Base-by-base conservation (phyloP, 306 rosid genomes). In the Nissolia schottii region DNA sequence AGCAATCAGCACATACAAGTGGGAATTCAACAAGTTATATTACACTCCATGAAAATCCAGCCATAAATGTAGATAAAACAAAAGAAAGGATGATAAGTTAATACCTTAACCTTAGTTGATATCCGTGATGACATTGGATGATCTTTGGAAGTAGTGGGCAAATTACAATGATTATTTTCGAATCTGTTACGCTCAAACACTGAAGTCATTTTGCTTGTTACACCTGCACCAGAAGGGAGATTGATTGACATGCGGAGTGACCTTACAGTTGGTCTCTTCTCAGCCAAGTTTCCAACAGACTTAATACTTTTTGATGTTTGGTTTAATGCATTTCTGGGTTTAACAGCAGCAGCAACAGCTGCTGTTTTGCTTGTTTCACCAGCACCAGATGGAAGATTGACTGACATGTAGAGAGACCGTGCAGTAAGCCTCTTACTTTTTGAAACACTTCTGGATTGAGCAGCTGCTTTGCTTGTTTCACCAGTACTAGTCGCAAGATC, bases 241-340 rank as follows among this genome's bases (percentile, higher is more conserved):
- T 86, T 82, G 64, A 88, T 71, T 37, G 98, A 90, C 90, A 73
- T 75, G 57, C 79, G 90, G 54, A 88, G 83, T 45, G 93, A 81
- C 49, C 82, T 80, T 62, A 64, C 45, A 45, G 71, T 55, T 75
- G 69, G 66, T 51, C 78, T 83, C 90, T 78, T 85, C 61, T 71
- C 85, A 58, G 77, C 58, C 2, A 61, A 48, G 60, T 38, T 71
- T 75, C 71, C 79, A 43, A 49, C 70, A 67, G 70, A 41, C 45
- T 59, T 84, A 71, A 66, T 63, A 62, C 77, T 67, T 68, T 81
- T 80, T 48, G 84, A 40, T 77, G 77, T 65, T 25, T 40, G 31
- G 60, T 71, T 74, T n/a, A 43, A 67, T 73, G 34, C 37, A 23
- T 29, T 67, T 50, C 72, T 50, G 28, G 83, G 76, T 50, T 74